Evolutionary conservation across 345 rosid species (phyloP).

Genomic region (Euphorbia pulcherrima): DNA sequence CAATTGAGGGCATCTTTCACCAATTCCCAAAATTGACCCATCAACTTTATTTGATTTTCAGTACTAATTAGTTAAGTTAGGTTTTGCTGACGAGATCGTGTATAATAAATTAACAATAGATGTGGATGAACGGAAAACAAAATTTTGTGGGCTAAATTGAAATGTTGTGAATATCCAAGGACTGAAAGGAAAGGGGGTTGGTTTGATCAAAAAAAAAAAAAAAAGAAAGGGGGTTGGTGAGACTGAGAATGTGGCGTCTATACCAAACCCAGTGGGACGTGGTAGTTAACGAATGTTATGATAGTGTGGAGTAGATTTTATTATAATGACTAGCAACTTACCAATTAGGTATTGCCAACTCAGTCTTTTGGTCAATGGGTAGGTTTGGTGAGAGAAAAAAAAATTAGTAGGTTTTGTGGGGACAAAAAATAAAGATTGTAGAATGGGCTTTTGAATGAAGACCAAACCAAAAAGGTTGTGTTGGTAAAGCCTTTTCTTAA

Average conservation of each 20-base stretch:
- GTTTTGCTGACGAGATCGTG: not conserved
- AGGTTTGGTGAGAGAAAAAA: conserved; percentile 1
- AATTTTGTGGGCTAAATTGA: not conserved
- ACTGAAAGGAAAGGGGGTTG: not conserved
- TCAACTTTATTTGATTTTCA: not conserved
- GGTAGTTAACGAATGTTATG: not conserved
- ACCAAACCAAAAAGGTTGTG: not conserved
- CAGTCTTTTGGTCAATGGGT: not conserved
- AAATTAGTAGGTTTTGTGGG: not conserved
- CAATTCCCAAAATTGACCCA: not conserved
- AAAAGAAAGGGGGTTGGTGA: conserved; percentile 9
- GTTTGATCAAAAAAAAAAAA: no score
- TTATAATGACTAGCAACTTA: not conserved
- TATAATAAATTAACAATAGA: not conserved
- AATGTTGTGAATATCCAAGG: not conserved
- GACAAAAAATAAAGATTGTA: not conserved
- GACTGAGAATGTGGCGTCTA: not conserved
- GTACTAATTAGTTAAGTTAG: not conserved
- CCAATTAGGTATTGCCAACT: not conserved
- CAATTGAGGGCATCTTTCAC: not conserved
- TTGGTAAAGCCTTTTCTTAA: no score
- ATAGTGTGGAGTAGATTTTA: not conserved
- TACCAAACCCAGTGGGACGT: not conserved
- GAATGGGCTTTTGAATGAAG: not conserved
- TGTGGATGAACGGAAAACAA: not conserved